Evolutionary conservation across 768 basidiomycete species (phyloP), one percentile per base, ranked within the genome.

Genomic region (Clitopilus passeckerianus): DNA sequence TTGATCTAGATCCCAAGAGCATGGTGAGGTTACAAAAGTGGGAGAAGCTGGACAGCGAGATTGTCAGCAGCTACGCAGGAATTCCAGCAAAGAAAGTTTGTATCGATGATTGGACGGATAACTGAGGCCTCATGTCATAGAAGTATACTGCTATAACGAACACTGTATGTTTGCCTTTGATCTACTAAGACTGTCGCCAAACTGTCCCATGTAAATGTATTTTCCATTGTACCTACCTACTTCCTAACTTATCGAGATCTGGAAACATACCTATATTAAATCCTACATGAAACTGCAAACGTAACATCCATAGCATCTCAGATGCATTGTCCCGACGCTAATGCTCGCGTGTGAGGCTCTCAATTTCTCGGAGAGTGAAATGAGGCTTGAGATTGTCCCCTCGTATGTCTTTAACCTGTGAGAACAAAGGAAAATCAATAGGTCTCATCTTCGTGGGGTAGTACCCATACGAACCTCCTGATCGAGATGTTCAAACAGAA

Each of bases 1-100:
- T 98, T 64, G 96, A 98, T 71, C 74, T 97, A 53, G 96, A 95
- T 71, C 78, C 86, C 58, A 98, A 98, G 74, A 78, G 81, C 54
- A 72, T 90, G 64, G 68, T 73, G 24, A 82, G 86, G 65, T 68
- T 98, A 57, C 70, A 66, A 37, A 81, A 81, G 63, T 98, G 94
- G 93, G 80, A 80, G 61, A 74, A 80, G 59, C 72, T 94, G 62
- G 95, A 98, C 71, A 68, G 71, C 57, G 78, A 81, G 62, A 91
- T 98, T 61, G 83, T 83, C 0, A 60, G 70, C 44, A 66, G 72
- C 34, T 86, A 86, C 66, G 52, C 66, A 27, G 57, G 43, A 12
- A 65, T 62, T 37, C 63, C 63, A n/a, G 57, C 59, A 27, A 56
- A 41, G 20, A 76, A 72, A 63, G 61, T 65, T 8, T 79, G 76